Evolutionary conservation across 192 early-diverging fungal species (phyloP).

Genomic region (Linnemannia elongata): DNA sequence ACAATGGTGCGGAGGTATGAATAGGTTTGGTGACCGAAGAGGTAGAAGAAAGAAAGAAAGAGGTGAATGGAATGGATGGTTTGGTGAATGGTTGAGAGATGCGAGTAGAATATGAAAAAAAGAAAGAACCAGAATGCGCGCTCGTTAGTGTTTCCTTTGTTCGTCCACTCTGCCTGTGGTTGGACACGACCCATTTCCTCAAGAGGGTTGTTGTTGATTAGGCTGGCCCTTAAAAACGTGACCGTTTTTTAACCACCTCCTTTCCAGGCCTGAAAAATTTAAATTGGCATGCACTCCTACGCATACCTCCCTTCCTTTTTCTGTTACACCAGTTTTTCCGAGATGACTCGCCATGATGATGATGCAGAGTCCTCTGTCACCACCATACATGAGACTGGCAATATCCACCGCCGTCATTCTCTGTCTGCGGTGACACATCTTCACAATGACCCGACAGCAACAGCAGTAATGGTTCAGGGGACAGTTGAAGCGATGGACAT

Average conservation of each 20-base stretch:
- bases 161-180: neutral
- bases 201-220: neutral
- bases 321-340: no score
- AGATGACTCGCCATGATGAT: no score
- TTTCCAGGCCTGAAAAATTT: no score
- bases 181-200: neutral
- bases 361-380: no score
- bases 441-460: conserved; percentile 30
- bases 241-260: neutral
- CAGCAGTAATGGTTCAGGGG: neutral
- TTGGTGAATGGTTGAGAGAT: neutral
- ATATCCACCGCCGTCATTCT: neutral
- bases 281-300: no score
- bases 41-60: neutral
- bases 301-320: no score
- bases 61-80: neutral
- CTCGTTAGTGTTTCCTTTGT: neutral
- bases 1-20: neutral
- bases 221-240: neutral
- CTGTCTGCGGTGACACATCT: neutral
- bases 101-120: neutral
- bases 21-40: neutral
- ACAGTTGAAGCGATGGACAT: no score
- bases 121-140: neutral
- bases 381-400: no score